Percentiles rank a stretch among this genome's conserved stretches.
These are phyloP conservation scores for Canavalia gladiata DNA, from an alignment of 306 rosid species.

Conservation along the genomic window DNA sequence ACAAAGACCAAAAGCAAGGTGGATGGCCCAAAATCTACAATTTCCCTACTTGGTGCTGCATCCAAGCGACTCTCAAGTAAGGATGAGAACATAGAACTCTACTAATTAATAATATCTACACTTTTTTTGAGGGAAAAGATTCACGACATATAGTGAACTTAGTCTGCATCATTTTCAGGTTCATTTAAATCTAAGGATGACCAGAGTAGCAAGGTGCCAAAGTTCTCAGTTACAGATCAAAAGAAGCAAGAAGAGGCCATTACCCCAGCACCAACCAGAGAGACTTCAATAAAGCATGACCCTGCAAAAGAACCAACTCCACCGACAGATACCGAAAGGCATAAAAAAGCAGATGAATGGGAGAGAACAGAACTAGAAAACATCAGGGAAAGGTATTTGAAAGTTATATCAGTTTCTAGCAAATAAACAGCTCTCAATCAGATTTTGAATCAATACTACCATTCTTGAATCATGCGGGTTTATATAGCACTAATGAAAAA, in stretches of 20 bases:
- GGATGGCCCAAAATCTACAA: slow-evolving; percentile 53
- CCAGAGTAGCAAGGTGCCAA: slow-evolving; percentile 48
- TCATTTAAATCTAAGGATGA: slow-evolving; percentile 52
- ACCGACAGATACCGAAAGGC: slow-evolving; percentile 41
- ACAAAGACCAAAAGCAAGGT: slow-evolving; percentile 50
- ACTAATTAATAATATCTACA: not conserved
- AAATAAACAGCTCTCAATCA: not conserved
- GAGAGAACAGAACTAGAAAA: slow-evolving; percentile 66
- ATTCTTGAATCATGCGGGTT: slow-evolving; percentile 31
- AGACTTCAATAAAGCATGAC: slow-evolving; percentile 41
- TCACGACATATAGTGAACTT: not conserved
- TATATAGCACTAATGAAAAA: slow-evolving; percentile 35
- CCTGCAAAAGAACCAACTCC: slow-evolving; percentile 31
- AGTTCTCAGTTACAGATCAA: slow-evolving; percentile 40
- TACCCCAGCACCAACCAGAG: slow-evolving; percentile 44
- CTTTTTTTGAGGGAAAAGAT: not conserved
- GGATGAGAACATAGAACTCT: slow-evolving; percentile 10
- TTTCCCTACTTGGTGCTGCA: slow-evolving; percentile 47
- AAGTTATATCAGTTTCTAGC: slow-evolving; percentile 22
- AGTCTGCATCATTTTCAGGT: slow-evolving; percentile 53
- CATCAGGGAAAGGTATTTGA: slow-evolving; percentile 64
- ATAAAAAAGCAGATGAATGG: slow-evolving; percentile 66
- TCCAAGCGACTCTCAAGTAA: slow-evolving; percentile 70
- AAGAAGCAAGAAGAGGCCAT: slow-evolving; percentile 51
- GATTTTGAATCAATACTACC: slow-evolving; percentile 11